Percentiles rank a stretch among this genome's conserved stretches.
phyloP scores from a whole-genome alignment of 192 early-diverging fungal genomes.

The Podila epigama region DNA sequence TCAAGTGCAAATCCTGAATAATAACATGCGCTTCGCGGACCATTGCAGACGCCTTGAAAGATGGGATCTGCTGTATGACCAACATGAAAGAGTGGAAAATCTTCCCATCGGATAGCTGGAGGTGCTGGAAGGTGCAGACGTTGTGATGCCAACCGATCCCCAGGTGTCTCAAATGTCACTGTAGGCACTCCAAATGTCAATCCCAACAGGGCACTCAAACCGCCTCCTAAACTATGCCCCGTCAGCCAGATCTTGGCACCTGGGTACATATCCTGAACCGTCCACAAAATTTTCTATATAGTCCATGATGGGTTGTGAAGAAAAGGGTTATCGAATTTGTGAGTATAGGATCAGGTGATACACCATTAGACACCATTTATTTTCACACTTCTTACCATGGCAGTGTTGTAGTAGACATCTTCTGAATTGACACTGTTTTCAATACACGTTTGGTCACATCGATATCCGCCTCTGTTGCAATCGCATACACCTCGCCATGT shows the following conservation, averaged over 20 bases:
- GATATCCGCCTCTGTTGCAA: conserved; percentile 70
- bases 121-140: conserved; percentile 78
- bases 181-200: conserved; percentile 85
- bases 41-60: conserved; percentile 85
- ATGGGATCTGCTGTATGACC: conserved; percentile 94
- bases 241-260: conserved; percentile 78
- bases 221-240: conserved; percentile 80
- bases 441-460: conserved; percentile 69
- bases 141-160: conserved; percentile 78
- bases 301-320: neutral
- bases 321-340: conserved; percentile 46
- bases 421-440: conserved; percentile 64
- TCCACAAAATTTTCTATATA: conserved; percentile 68
- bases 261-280: conserved; percentile 72
- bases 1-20: conserved; percentile 38
- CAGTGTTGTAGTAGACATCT: conserved; percentile 62
- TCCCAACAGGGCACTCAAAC: conserved; percentile 73
- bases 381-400: conserved; percentile 45
- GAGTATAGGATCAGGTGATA: conserved; percentile 21
- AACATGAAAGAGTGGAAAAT: conserved; percentile 86
- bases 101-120: conserved; percentile 55
- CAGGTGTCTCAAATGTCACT: conserved; percentile 86
- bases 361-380: neutral
- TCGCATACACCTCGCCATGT: conserved; percentile 89
- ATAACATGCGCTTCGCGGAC: conserved; percentile 39